Conservation (phyloP, 169 alveolate species). For the Neospora caninum region DNA sequence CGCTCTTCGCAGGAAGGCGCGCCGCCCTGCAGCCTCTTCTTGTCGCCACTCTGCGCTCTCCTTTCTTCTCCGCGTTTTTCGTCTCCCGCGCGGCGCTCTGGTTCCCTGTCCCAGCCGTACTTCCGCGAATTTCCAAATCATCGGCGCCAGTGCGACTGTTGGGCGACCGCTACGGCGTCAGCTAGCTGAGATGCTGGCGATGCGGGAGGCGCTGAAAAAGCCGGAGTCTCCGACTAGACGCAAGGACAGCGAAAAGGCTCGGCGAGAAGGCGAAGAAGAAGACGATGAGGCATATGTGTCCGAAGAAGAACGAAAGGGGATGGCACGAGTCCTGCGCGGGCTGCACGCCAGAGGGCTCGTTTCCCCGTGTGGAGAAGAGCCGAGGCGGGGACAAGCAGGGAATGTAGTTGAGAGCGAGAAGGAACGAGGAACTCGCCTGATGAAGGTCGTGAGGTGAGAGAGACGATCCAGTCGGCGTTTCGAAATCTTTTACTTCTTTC, state of each 20-base stretch:
- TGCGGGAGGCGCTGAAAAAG: background rate
- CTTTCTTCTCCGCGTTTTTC: background rate
- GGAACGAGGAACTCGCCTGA: background rate
- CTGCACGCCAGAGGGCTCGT: background rate
- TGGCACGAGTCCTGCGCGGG: background rate
- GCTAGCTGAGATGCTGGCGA: background rate
- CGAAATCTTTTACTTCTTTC: too few relatives aligned
- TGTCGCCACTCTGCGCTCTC: background rate
- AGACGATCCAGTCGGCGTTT: too few relatives aligned
- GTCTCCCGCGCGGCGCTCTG: background rate
- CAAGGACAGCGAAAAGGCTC: background rate
- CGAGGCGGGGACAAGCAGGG: background rate
- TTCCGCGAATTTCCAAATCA: background rate
- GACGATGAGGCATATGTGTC: background rate
- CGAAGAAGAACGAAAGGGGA: background rate
- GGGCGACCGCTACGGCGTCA: slow-evolving; percentile 20
- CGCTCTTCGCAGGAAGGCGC: background rate
- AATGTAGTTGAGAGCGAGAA: background rate
- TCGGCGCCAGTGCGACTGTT: background rate
- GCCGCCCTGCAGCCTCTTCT: background rate
- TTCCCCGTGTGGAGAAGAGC: background rate
- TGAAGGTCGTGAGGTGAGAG: background rate
- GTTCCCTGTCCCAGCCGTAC: background rate
- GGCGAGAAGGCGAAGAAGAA: background rate
- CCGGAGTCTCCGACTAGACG: background rate